These are phyloP conservation scores for Paramecium biaurelia DNA, from an alignment of 73 alveolate genomes.

Conservation along the genomic window DNA sequence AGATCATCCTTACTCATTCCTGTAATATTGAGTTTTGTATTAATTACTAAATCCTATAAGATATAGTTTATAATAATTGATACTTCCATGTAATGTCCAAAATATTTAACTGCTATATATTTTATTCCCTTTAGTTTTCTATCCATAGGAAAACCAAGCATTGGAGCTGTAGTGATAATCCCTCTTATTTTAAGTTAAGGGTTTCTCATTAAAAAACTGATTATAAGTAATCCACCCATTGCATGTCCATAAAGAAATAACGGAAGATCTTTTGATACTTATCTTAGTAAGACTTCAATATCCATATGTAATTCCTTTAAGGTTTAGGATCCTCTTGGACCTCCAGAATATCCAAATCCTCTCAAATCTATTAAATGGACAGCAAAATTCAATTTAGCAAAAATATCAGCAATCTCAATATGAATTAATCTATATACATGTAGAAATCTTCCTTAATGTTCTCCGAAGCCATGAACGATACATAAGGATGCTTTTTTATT, in stretches of 20 bases:
- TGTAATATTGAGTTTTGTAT: constrained; percentile 55
- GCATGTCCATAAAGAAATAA: constrained; percentile 84
- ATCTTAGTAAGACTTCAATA: constrained; percentile 66
- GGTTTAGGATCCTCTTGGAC: constrained; percentile 68
- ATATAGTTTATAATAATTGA: background rate
- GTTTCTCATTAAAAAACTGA: constrained; percentile 74
- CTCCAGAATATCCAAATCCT: constrained; percentile 87
- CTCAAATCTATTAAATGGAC: constrained; percentile 83
- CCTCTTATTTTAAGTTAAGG: constrained; percentile 68
- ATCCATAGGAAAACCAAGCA: constrained; percentile 61
- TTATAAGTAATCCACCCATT: constrained; percentile 82
- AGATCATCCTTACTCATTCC: constrained; percentile 58
- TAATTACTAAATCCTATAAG: constrained; percentile 55
- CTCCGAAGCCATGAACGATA: constrained; percentile 90
- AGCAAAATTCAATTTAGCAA: constrained; percentile 77
- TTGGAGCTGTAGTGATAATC: constrained; percentile 62
- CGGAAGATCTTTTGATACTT: constrained; percentile 73
- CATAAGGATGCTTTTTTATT: constrained; percentile 71
- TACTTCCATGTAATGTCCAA: constrained; percentile 62
- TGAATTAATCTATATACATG: background rate
- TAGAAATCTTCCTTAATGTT: constrained; percentile 74
- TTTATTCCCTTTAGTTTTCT: constrained; percentile 42
- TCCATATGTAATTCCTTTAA: constrained; percentile 71
- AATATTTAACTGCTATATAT: constrained; percentile 28
- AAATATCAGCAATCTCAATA: constrained; percentile 64